These are phyloP conservation scores for Cyclocybe aegerita DNA, from an alignment of 768 basidiomycete genomes.

Conservation along the genomic window DNA sequence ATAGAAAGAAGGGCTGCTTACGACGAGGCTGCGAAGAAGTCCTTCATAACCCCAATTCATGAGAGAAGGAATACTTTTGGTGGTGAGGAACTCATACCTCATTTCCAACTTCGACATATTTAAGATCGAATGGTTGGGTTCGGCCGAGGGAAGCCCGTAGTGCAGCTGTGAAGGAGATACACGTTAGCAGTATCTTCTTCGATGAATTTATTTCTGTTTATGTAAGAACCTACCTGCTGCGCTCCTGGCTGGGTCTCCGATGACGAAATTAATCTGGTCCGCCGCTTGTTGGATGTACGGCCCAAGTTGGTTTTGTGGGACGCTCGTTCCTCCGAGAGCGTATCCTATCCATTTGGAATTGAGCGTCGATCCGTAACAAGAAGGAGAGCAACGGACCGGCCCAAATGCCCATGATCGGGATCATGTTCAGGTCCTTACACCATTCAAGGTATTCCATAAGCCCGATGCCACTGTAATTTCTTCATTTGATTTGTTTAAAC, in stretches of 20 bases:
- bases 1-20: background rate
- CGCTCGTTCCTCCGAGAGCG: conserved; percentile 44
- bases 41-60: conserved; percentile 10
- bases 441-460: conserved; percentile 56
- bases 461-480: conserved; percentile 46
- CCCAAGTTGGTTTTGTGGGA: conserved; percentile 42
- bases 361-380: background rate
- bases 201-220: background rate
- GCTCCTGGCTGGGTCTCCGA: conserved; percentile 5
- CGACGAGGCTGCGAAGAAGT: conserved; percentile 28
- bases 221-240: background rate
- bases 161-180: conserved; percentile 3
- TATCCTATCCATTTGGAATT: conserved; percentile 35
- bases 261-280: conserved; percentile 36
- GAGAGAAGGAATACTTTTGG: background rate
- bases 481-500: background rate
- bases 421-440: conserved; percentile 60
- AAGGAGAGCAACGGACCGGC: conserved; percentile 31
- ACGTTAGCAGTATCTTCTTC: background rate
- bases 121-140: conserved; percentile 49
- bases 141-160: conserved; percentile 43
- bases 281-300: conserved; percentile 58
- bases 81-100: conserved; percentile 31
- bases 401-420: conserved; percentile 67
- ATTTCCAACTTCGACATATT: conserved; percentile 56